Evolutionary conservation across 2,329 filamentous ascomycete genomes (phyloP), one percentile per base, ranked within the genome.

Genomic region (Emergomyces orientalis): DNA sequence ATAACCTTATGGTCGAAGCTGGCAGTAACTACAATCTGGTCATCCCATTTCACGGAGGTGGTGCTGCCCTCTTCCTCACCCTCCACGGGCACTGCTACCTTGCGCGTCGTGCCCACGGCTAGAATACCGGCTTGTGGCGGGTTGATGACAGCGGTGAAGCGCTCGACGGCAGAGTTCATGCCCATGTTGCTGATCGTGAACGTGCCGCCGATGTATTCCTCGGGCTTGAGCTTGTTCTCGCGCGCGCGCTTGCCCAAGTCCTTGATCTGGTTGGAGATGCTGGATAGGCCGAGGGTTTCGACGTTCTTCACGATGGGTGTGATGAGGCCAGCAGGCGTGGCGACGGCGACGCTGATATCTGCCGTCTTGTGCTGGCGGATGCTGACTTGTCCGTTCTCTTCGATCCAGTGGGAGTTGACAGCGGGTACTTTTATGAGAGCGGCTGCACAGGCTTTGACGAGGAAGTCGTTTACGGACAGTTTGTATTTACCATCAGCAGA

Each of bases 131-230:
- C 90, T 82, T 99, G 95, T 61, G 94, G 94, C 69, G 95, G 94
- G 86, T 99, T 99, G 84, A 99, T 96, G 74, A 99, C 89, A 69
- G 94, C 94, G 60, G 94, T 97, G 81, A 99, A 99, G 76, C 92
- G 86, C 80, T 97, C 92, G 67, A 99, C 88, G 59, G 94, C 93
- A 57, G 87, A 75, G 85, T 99, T 99, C 94, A 99, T 99, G 79
- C 94, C 94, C 94, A 99, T 96, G 86, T 99, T 99, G 81, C 90
- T 96, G 80, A 99, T 97, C 78, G 93, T 97, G 81, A 99, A 96
- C 76, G 91, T 96, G 76, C 94, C 94, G 63, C 94, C 94, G 84
- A 97, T 93, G 86, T 96, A 99, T 81, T 99, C 92, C 78, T 99
- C 93, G 57, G 94, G 94, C 88, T 97, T 97, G 72, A 99, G 89